phyloP scores from a whole-genome alignment of 1,284 basidiomycete species.

The Peniophora sp. region DNA sequence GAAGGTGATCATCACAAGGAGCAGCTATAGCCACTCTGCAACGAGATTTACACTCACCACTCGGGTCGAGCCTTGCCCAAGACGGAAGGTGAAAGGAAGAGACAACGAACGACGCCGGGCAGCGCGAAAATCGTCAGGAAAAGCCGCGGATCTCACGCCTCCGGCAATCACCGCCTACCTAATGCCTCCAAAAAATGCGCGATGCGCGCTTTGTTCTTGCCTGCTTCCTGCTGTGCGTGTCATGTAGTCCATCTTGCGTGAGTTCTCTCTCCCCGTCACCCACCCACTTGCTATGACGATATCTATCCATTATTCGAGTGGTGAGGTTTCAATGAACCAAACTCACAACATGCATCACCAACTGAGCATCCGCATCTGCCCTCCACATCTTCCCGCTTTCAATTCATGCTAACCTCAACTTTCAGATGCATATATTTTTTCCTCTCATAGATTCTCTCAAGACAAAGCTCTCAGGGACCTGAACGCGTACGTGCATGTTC shows the following conservation, averaged over 20 bases:
- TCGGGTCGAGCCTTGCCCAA: background rate
- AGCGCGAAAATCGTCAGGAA: no score
- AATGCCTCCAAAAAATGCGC: background rate
- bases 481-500: no score
- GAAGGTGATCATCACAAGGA: constrained; percentile 12
- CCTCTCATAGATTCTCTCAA: background rate
- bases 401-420: background rate
- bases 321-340: constrained; percentile 15
- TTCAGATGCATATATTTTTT: background rate
- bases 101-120: no score
- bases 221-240: background rate
- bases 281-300: constrained; percentile 13
- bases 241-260: background rate
- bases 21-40: background rate
- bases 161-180: no score
- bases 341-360: constrained; percentile 18
- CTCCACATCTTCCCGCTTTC: background rate
- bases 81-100: no score
- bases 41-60: constrained; percentile 1
- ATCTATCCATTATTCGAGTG: constrained; percentile 13
- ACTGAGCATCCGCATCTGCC: constrained; percentile 10
- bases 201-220: background rate
- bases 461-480: no score
- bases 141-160: no score
- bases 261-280: background rate